Evolutionary conservation across 2,329 filamentous ascomycete species (phyloP).

Genomic region (Fusarium robinianum): DNA sequence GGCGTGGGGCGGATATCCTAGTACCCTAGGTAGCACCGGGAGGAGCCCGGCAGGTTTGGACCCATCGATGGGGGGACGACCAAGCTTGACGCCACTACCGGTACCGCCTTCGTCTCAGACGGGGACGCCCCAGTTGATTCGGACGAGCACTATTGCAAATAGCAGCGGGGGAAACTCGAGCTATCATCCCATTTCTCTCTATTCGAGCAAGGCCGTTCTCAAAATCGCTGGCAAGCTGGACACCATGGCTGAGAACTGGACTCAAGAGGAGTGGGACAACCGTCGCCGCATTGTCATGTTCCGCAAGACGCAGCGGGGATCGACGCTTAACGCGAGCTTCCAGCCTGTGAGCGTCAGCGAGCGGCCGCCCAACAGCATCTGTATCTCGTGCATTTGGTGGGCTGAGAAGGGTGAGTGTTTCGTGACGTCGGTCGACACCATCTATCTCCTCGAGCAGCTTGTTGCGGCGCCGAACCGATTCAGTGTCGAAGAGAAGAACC

Average conservation of each 20-base stretch:
- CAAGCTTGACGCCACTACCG: constrained; percentile 54
- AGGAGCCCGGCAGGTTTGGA: constrained; percentile 51
- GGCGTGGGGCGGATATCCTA: constrained; percentile 51
- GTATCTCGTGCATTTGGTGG: constrained; percentile 98
- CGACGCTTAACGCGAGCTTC: constrained; percentile 80
- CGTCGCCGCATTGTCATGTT: constrained; percentile 89
- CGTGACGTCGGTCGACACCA: constrained; percentile 96
- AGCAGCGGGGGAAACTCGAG: constrained; percentile 46
- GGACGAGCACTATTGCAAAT: constrained; percentile 58
- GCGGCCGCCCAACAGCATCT: constrained; percentile 81
- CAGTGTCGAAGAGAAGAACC: constrained; percentile 97
- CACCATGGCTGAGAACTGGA: constrained; percentile 83
- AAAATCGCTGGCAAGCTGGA: constrained; percentile 87
- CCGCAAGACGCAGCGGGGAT: constrained; percentile 78
- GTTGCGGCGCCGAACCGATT: constrained; percentile 77
- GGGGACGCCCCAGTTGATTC: constrained; percentile 54
- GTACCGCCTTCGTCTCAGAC: constrained; percentile 48
- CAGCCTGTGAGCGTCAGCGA: constrained; percentile 78
- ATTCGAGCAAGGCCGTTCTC: constrained; percentile 81
- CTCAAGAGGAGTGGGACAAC: constrained; percentile 75
- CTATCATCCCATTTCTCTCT: constrained; percentile 80
- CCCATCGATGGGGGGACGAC: constrained; percentile 48
- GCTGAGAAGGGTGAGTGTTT: constrained; percentile 87
- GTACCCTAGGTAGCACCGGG: constrained; percentile 46
- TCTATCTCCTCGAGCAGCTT: constrained; percentile 89